Base-by-base conservation (phyloP, 257 asterid species). In the Eustoma russellianum region DNA sequence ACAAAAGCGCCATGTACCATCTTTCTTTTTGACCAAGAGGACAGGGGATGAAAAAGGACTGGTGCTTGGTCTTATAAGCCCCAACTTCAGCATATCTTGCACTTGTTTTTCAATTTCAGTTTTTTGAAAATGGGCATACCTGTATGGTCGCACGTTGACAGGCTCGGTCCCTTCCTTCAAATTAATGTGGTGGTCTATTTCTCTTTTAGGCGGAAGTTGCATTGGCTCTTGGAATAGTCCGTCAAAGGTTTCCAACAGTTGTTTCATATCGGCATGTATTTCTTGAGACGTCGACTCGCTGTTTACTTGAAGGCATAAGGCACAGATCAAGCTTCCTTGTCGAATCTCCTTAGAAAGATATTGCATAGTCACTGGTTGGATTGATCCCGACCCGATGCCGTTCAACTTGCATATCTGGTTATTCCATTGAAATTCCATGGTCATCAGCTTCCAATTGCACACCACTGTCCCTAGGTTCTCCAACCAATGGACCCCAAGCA, bases 71-170 rank as follows among this genome's bases (percentile, higher is more conserved):
- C 30, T 24, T 24, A 24, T 24, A 24, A 24, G 30, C 30, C 30
- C 30, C 30, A 24, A 24, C 3, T 24, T 24, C 3, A 24, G 3
- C 30, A 24, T 24, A 4, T 24, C 30, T 2, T 24, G 30, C 2
- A 24, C 30, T 24, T 24, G 53, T 49, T 49, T 49, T 49, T 49
- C 34, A 17, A 49, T 49, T 49, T 49, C 5, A 49, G 51, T 12
- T 6, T 47, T 47, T 16, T 17, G 30, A 15, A 47, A 47, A 17
- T 47, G 15, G 51, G 51, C 30, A 47, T 17, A 15, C 28, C 0
- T 16, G 11, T 47, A 47, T 1, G 51, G 28, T 14, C 51, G 5
- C 11, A 47, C 51, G 7, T 47, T 47, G 9, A 47, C 15, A 3
- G 51, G 30, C 11, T 47, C 51, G 0, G 19, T 46, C 2, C 28